Percentiles rank a stretch among this genome's conserved stretches.
phyloP scores from a whole-genome alignment of 2,329 filamentous ascomycete species.

The Talaromyces sp. region DNA sequence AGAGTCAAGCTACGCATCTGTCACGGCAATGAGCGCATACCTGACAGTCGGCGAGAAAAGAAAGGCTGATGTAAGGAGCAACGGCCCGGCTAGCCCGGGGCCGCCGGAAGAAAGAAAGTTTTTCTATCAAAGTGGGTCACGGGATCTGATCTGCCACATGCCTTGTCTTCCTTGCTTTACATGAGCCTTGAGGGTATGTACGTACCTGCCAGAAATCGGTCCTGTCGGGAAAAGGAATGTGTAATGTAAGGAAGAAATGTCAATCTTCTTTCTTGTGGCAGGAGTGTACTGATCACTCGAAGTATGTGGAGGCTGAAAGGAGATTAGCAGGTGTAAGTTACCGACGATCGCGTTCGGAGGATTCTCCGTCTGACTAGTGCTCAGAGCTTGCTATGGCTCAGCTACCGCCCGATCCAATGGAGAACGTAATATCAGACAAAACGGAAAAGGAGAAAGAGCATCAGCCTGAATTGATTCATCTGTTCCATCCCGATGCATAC shows the following conservation, averaged over 20 bases:
- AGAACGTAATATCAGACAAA: no score
- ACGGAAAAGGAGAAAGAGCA: no score
- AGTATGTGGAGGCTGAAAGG: no score
- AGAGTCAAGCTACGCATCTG: neutral
- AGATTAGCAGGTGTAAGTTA: neutral
- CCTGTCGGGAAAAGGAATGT: neutral
- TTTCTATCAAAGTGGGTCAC: neutral
- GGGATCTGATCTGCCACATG: conserved; percentile 8
- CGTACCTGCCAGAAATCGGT: neutral
- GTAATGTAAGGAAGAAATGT: neutral
- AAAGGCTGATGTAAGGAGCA: neutral
- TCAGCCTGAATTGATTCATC: no score
- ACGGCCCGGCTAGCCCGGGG: neutral
- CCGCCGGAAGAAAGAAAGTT: conserved; percentile 1
- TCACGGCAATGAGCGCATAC: neutral
- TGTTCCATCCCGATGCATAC: neutral
- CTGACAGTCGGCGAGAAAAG: no score
- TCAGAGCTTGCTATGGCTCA: no score
- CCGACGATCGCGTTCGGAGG: neutral
- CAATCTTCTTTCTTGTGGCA: neutral
- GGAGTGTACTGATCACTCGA: neutral
- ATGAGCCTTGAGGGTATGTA: neutral
- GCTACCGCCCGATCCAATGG: neutral
- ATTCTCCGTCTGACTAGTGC: no score
- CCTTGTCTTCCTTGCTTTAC: neutral